phyloP scores from a whole-genome alignment of 1,284 basidiomycete genomes.

The Heterobasidion parviporum region DNA sequence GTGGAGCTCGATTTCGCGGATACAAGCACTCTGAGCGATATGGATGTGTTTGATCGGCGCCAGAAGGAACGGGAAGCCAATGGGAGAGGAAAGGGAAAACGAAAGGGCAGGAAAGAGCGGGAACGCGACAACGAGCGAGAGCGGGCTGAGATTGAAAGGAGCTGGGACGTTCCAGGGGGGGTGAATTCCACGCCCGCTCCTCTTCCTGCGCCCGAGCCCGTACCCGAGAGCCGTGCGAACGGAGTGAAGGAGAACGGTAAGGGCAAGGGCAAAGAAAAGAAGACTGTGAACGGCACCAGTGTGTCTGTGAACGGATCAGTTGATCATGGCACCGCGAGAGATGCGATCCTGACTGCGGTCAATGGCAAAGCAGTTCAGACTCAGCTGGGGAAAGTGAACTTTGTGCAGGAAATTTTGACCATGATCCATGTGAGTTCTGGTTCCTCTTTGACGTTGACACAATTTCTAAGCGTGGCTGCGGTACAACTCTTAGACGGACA shows the following conservation, averaged over 20 bases:
- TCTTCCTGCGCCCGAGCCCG: not conserved
- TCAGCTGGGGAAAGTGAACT: conserved; percentile 45
- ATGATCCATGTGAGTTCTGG: conserved; percentile 55
- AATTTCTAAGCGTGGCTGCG: conserved; percentile 38
- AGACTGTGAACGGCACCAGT: not conserved
- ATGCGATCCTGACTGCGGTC: conserved; percentile 8
- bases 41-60: conserved; percentile 19
- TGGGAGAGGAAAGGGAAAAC: conserved; percentile 16
- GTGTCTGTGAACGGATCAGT: not conserved
- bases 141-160: conserved; percentile 47
- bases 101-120: conserved; percentile 25
- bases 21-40: conserved; percentile 56
- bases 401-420: conserved; percentile 57
- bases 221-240: not conserved
- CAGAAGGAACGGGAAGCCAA: conserved; percentile 26
- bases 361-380: conserved; percentile 1
- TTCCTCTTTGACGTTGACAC: conserved; percentile 29
- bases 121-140: conserved; percentile 34
- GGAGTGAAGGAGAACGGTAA: not conserved
- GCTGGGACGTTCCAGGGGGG: conserved; percentile 43
- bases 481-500: conserved; percentile 24
- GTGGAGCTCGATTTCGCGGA: conserved; percentile 67
- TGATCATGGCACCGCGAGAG: conserved; percentile 1
- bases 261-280: not conserved
- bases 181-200: conserved; percentile 4